These are phyloP conservation scores for Scutellaria barbata DNA, from an alignment of 257 asterid genomes.

Conservation along the genomic window DNA sequence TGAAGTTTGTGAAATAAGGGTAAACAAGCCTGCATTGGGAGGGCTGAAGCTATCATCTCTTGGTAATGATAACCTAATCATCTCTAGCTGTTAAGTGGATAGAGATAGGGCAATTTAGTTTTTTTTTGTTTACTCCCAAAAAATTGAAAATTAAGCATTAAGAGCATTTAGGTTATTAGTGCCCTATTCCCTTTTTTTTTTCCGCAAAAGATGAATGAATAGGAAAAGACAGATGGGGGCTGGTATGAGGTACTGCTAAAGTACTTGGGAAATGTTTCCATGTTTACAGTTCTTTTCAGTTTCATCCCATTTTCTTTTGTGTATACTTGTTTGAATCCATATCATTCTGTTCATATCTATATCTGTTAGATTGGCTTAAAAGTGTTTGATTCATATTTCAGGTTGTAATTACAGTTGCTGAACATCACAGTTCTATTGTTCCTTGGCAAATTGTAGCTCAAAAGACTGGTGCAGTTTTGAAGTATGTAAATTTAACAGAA, in stretches of 20 bases:
- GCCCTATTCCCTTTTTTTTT: neutral
- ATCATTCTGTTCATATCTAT: constrained; percentile 2
- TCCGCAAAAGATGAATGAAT: neutral
- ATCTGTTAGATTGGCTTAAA: constrained; percentile 22
- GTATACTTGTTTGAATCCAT: neutral
- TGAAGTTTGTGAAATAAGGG: neutral
- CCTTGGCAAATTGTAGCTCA: constrained; percentile 99
- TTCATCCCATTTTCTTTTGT: neutral
- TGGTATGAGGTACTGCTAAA: constrained; percentile 9
- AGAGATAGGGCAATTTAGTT: neutral
- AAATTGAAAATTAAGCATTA: neutral
- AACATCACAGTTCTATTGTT: constrained; percentile 96
- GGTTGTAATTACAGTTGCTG: constrained; percentile 85
- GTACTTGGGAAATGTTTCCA: neutral
- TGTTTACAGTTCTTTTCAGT: neutral
- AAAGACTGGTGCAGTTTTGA: constrained; percentile 88
- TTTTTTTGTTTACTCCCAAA: neutral
- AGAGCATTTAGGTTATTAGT: neutral
- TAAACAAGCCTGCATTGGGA: neutral
- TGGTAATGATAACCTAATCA: neutral
- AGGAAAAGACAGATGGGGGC: neutral
- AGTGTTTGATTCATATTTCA: constrained; percentile 44
- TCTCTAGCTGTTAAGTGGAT: neutral
- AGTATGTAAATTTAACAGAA: constrained; percentile 64
- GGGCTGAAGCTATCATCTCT: constrained; percentile 1